Conservation (phyloP, 306 rosid genomes). For the Cajanus cajan region DNA sequence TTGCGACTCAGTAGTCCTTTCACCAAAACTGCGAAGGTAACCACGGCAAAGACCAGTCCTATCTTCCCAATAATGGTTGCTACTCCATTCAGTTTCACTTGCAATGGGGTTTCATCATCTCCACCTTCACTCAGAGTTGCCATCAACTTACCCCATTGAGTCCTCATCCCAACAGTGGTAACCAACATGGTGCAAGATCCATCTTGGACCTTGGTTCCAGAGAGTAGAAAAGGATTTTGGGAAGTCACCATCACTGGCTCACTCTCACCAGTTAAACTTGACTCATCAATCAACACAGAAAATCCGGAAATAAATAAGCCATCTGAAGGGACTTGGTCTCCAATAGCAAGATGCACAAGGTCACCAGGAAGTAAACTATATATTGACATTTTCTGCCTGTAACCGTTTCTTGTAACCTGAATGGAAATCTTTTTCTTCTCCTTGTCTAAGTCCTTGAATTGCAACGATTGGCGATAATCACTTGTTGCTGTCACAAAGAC, state of each 20-base stretch:
- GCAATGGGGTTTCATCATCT: slow-evolving; percentile 94
- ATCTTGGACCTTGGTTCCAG: slow-evolving; percentile 95
- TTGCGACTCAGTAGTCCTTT: slow-evolving; percentile 67
- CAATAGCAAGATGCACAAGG: slow-evolving; percentile 81
- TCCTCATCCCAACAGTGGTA: slow-evolving; percentile 95
- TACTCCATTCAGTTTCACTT: slow-evolving; percentile 91
- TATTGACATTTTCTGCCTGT: slow-evolving; percentile 83
- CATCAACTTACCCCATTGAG: slow-evolving; percentile 97
- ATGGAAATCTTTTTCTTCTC: slow-evolving; percentile 85
- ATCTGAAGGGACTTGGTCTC: slow-evolving; percentile 94
- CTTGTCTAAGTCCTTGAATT: slow-evolving; percentile 93
- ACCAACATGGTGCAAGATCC: slow-evolving; percentile 90
- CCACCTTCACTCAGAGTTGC: slow-evolving; percentile 97
- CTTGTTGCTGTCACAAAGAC: slow-evolving; percentile 91
- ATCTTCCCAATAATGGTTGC: slow-evolving; percentile 93
- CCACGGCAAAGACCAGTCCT: slow-evolving; percentile 74
- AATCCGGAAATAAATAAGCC: slow-evolving; percentile 85
- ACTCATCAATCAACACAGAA: slow-evolving; percentile 81
- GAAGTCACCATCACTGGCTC: slow-evolving; percentile 77
- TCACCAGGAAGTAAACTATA: slow-evolving; percentile 89
- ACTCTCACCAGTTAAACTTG: slow-evolving; percentile 96
- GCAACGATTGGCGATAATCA: slow-evolving; percentile 87
- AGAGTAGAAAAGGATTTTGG: slow-evolving; percentile 80
- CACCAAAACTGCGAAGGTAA: slow-evolving; percentile 78
- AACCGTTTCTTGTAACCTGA: slow-evolving; percentile 90